Evolutionary conservation across 2,329 filamentous ascomycete genomes (phyloP), one percentile per base, ranked within the genome.

Genomic region (Calonectria multiphialidica): DNA sequence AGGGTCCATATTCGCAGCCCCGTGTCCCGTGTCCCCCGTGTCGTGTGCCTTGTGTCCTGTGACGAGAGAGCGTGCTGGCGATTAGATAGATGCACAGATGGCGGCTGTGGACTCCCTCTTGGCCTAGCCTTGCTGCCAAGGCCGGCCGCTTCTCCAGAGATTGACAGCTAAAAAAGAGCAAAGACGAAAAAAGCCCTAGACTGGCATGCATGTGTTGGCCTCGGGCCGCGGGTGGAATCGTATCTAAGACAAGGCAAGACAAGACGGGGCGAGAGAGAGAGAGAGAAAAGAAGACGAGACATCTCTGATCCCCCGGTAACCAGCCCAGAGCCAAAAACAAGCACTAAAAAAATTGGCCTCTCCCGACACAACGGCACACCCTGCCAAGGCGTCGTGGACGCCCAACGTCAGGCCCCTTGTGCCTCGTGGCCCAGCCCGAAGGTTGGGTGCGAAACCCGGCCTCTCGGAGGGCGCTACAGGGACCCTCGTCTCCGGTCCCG

Each of bases 291-390:
- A 30, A 50, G 47, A 50, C 47, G n/a, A 30, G 55, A 61, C 50
- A 57, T 37, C 21, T 57, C 53, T 57, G 33, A 57, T 57, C 33
- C 53, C 53, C 53, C 53, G n/a, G 45, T 28, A 23, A n/a, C 44
- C 44, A 53, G 49, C 2, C 23, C 21, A n/a, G 15, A 30, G 12
- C 15, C 23, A 53, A 53, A 53, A 53, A 50, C 23, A 5, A 62
- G 37, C 28, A 44, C 37, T 30, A 45, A 45, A 45, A 62, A 42
- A 28, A 25, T n/a, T n/a, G 25, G 23, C 57, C 63, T 47, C 63
- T 45, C 74, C 76, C 74, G 74, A 77, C 71, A 49, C 49, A 70
- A 62, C 12, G 74, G 76, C 73, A 78, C 76, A 71, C 74, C 75
- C 72, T 76, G 75, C 66, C 59, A 40, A 53, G 49, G 15, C 40